Conservation (phyloP, 352 stramenopile genomes). For the Pythium phragmiticola region DNA sequence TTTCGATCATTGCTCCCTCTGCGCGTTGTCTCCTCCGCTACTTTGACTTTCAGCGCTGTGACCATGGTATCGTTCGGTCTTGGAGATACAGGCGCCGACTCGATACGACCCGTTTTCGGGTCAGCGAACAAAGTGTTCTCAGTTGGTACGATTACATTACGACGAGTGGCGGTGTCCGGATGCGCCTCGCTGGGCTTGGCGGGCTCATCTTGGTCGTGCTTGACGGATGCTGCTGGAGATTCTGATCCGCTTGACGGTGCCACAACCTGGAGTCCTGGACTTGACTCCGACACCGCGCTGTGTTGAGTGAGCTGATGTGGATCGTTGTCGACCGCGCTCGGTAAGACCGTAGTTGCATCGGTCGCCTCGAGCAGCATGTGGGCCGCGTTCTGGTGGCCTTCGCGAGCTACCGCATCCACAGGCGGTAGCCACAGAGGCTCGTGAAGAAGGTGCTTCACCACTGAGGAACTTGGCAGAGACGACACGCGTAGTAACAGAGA, state of each 20-base stretch:
- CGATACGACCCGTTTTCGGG: neutral
- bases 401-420: neutral
- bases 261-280: neutral
- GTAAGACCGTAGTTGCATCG: neutral
- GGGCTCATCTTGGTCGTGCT: neutral
- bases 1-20: too few species aligned
- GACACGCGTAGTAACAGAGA: neutral
- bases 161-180: neutral
- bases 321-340: constrained; percentile 7
- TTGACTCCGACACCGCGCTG: neutral
- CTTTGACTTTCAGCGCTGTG: neutral
- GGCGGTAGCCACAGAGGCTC: constrained; percentile 10
- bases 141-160: constrained; percentile 4
- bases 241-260: neutral
- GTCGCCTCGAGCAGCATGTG: neutral
- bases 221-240: neutral
- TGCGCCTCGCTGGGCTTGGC: neutral
- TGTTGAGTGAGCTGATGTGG: neutral
- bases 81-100: neutral
- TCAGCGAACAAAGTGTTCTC: constrained; percentile 24
- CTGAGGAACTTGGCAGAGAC: neutral
- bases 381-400: neutral
- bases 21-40: neutral
- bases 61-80: constrained; percentile 10
- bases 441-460: constrained; percentile 16